These are phyloP conservation scores for Athelia psychrophila DNA, from an alignment of 1,284 basidiomycete genomes.

Conservation along the genomic window DNA sequence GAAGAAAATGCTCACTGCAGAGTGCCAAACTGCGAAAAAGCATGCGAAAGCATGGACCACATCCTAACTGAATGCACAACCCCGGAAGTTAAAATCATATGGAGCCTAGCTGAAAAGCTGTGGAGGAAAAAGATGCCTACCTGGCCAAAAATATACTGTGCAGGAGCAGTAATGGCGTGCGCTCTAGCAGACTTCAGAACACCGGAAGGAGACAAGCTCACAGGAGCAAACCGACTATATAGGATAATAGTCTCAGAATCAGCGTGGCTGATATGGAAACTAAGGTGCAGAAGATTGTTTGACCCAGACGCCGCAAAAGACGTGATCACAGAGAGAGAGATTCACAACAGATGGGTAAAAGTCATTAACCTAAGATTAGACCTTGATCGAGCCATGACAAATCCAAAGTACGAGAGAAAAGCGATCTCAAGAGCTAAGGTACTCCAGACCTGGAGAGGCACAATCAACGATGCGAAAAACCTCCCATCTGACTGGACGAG, in stretches of 20 bases:
- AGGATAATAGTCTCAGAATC: constrained; percentile 26
- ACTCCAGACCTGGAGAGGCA: constrained; percentile 9
- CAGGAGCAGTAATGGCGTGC: constrained; percentile 10
- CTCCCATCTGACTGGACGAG: constrained; percentile 13
- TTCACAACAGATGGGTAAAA: constrained; percentile 9
- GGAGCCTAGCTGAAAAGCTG: constrained; percentile 8
- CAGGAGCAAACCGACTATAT: constrained; percentile 14
- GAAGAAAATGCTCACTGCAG: constrained; percentile 7
- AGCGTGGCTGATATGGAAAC: constrained; percentile 27
- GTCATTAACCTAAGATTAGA: constrained; percentile 8
- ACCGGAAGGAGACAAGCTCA: neutral
- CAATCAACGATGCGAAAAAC: constrained; percentile 4
- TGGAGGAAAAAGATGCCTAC: constrained; percentile 3
- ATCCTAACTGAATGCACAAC: constrained; percentile 14
- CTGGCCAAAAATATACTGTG: constrained; percentile 7
- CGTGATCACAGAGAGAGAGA: neutral
- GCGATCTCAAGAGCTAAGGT: constrained; percentile 5
- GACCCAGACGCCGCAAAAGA: neutral
- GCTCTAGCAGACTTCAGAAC: constrained; percentile 5
- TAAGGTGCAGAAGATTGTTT: constrained; percentile 23
- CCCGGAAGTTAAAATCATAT: constrained; percentile 9
- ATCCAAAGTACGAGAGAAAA: constrained; percentile 8
- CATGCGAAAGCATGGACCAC: constrained; percentile 18
- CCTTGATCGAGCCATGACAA: constrained; percentile 9
- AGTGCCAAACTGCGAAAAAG: constrained; percentile 3